Evolutionary conservation across 306 rosid species (phyloP).

Genomic region (Comarum palustre): DNA sequence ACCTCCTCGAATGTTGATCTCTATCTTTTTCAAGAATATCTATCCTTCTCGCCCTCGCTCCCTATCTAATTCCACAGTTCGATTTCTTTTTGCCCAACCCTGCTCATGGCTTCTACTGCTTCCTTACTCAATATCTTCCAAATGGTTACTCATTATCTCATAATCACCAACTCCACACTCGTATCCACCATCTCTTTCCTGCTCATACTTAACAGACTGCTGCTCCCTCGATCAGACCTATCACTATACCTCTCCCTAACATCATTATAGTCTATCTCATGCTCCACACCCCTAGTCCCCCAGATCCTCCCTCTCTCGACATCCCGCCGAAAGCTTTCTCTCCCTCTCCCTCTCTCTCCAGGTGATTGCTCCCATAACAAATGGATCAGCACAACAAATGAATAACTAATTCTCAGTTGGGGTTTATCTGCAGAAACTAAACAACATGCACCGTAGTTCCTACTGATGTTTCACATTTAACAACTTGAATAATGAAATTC

Average conservation of each 20-base stretch:
- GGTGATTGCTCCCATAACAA: too few relatives aligned
- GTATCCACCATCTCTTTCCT: constrained; percentile 52
- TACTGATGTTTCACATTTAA: too few relatives aligned
- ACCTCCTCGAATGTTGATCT: constrained; percentile 45
- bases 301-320: constrained; percentile 58
- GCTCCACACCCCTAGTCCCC: constrained; percentile 44
- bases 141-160: constrained; percentile 40
- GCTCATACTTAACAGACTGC: constrained; percentile 49
- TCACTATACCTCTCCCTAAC: constrained; percentile 49
- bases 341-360: constrained; percentile 46
- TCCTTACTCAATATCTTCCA: constrained; percentile 36
- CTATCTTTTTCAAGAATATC: constrained; percentile 40
- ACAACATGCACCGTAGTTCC: too few relatives aligned
- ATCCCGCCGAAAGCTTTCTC: constrained; percentile 33
- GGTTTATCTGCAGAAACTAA: too few relatives aligned
- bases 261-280: constrained; percentile 45
- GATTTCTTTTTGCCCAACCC: constrained; percentile 50
- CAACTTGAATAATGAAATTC: too few relatives aligned
- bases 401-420: too few relatives aligned
- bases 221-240: constrained; percentile 49
- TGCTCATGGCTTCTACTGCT: constrained; percentile 32
- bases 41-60: constrained; percentile 49
- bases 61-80: constrained; percentile 28
- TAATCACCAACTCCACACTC: constrained; percentile 41
- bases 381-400: too few relatives aligned